A percentile compares a stretch with the other conserved stretches of the same genome.
These are phyloP conservation scores for Lonicera japonica DNA, from an alignment of 129 eudicot species.

Conservation along the genomic window DNA sequence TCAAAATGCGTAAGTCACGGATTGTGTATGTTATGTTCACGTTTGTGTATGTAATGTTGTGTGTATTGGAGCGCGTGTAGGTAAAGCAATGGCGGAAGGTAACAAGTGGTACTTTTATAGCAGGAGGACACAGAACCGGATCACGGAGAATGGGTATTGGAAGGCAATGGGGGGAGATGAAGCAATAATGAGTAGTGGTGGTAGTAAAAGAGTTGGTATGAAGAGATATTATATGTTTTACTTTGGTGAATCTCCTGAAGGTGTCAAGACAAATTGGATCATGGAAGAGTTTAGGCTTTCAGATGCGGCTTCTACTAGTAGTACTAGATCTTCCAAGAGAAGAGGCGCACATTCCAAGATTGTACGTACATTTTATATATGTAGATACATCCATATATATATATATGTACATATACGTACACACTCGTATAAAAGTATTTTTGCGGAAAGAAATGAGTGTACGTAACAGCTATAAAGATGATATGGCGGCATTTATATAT, in stretches of 20 bases:
- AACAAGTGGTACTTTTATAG: slow-evolving; percentile 86
- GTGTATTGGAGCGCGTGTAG: slow-evolving; percentile 29
- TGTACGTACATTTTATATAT: slow-evolving; percentile 27
- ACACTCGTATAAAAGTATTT: too few relatives aligned
- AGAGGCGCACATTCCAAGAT: slow-evolving; percentile 38
- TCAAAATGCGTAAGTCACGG: too few relatives aligned
- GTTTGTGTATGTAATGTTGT: neutral
- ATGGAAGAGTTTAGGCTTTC: slow-evolving; percentile 82
- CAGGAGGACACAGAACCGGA: slow-evolving; percentile 55
- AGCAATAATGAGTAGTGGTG: slow-evolving; percentile 36
- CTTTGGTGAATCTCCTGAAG: slow-evolving; percentile 59
- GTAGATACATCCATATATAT: too few relatives aligned
- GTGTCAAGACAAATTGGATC: slow-evolving; percentile 77
- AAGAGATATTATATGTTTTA: slow-evolving; percentile 65
- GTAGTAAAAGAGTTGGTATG: slow-evolving; percentile 52
- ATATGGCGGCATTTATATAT: too few relatives aligned
- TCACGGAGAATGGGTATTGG: slow-evolving; percentile 74
- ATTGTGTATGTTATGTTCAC: too few relatives aligned
- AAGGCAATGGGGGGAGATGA: slow-evolving; percentile 65
- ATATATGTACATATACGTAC: neutral
- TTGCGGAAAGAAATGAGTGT: too few relatives aligned
- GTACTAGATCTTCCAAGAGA: slow-evolving; percentile 40
- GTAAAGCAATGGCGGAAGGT: slow-evolving; percentile 82
- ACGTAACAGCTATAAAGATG: too few relatives aligned
- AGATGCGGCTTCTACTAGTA: slow-evolving; percentile 32